Percentiles rank a stretch among this genome's conserved stretches.
phyloP scores from a whole-genome alignment of 1,139 yeast genomes.

The Arxiozyma heterogenica region DNA sequence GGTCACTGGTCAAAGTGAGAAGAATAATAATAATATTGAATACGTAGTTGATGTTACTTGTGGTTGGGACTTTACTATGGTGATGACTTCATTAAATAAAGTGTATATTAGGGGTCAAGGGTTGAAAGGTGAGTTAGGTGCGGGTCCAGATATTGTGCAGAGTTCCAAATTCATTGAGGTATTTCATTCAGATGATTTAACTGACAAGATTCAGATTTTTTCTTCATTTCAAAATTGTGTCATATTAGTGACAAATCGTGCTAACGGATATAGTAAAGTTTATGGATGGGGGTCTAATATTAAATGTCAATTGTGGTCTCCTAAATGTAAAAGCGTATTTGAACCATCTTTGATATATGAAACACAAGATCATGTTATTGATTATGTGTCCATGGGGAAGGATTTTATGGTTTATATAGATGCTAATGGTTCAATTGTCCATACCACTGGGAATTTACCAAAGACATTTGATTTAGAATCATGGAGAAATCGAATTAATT shows the following conservation, averaged over 20 bases:
- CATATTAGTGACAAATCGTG: slow-evolving; percentile 37
- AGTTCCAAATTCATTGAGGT: slow-evolving; percentile 15
- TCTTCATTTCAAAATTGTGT: slow-evolving; percentile 27
- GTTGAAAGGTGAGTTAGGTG: slow-evolving; percentile 66
- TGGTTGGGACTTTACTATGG: slow-evolving; percentile 72
- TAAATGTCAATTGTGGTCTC: slow-evolving; percentile 52
- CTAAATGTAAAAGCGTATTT: slow-evolving; percentile 24
- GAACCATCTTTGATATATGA: slow-evolving; percentile 21
- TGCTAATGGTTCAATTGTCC: slow-evolving; percentile 10
- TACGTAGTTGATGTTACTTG: slow-evolving; percentile 28
- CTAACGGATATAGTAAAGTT: slow-evolving; percentile 33
- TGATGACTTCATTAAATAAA: slow-evolving; percentile 37
- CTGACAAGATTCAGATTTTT: slow-evolving; percentile 10
- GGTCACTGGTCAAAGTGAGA: background rate
- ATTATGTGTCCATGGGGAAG: slow-evolving; percentile 25
- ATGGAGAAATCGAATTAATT: slow-evolving; percentile 6
- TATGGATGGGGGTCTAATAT: slow-evolving; percentile 82
- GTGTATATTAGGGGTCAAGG: slow-evolving; percentile 57
- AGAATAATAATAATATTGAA: background rate
- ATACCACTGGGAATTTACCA: slow-evolving; percentile 30
- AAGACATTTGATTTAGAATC: slow-evolving; percentile 8
- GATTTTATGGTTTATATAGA: slow-evolving; percentile 18
- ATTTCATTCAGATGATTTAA: slow-evolving; percentile 8
- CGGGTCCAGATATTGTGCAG: slow-evolving; percentile 32
- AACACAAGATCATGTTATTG: slow-evolving; percentile 6